Percentiles rank a stretch among this genome's conserved stretches.
These are phyloP conservation scores for Kwoniella heveanensis DNA, from an alignment of 768 basidiomycete species.

Conservation along the genomic window DNA sequence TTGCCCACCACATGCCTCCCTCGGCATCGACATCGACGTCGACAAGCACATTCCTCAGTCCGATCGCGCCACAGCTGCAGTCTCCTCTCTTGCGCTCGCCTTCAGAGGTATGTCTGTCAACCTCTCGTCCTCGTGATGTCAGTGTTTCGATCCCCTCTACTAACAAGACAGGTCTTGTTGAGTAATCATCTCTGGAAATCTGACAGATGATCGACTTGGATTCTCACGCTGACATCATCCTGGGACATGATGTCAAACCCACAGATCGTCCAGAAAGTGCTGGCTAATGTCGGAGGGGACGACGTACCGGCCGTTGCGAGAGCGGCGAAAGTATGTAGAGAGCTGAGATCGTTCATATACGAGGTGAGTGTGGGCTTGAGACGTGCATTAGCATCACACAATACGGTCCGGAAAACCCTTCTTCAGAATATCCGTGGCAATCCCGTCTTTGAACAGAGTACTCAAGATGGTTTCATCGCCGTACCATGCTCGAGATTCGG, in stretches of 20 bases:
- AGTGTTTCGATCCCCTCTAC: too few species aligned
- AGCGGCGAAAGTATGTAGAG: constrained; percentile 41
- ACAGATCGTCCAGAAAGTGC: constrained; percentile 48
- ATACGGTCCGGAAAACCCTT: too few species aligned
- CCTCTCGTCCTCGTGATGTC: too few species aligned
- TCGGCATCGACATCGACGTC: background rate
- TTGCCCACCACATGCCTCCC: background rate
- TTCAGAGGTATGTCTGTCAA: constrained; percentile 36
- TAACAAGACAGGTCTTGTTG: too few species aligned
- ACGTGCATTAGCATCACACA: background rate
- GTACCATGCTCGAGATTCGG: too few species aligned
- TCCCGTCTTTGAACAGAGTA: too few species aligned
- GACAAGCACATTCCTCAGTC: background rate
- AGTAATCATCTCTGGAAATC: too few species aligned
- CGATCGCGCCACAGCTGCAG: constrained; percentile 17
- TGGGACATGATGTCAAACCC: background rate
- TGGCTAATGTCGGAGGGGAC: constrained; percentile 32
- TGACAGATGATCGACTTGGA: too few species aligned
- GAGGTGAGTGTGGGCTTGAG: constrained; percentile 41
- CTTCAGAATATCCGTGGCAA: too few species aligned
- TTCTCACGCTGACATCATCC: background rate
- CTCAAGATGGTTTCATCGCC: too few species aligned
- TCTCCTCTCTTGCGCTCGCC: constrained; percentile 33
- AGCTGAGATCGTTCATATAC: constrained; percentile 46
- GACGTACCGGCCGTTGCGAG: constrained; percentile 25